Base-by-base conservation (phyloP, 495 filamentous ascomycete genomes). In the Hypoxylon trugodes region DNA sequence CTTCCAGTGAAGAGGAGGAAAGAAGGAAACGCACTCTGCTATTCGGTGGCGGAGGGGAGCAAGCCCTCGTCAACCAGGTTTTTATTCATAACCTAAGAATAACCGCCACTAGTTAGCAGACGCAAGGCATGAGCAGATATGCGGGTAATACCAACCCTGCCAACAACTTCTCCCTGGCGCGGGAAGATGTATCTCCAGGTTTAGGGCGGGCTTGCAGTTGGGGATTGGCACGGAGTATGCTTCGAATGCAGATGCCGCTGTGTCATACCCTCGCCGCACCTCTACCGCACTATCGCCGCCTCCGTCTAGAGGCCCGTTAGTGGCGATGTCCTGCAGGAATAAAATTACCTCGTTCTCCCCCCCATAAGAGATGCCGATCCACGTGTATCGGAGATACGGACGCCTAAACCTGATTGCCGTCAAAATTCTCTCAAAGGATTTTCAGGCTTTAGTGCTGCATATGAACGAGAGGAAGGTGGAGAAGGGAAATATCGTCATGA, bases 41-140 rank as follows among this genome's bases (percentile, higher is more conserved):
- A 42, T 47, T 57, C 53, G 50, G 41, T 28, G 38, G 52, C 46
- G 36, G 22, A 36, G 26, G 25, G 24, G 28, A 41, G 52, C 46
- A 22, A 24, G 21, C 22, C 35, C 15, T 61, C 26, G 46, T 42
- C 25, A 47, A 49, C 51, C 46, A 56, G 38, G 51, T 53, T 58
- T 61, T 22, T 33, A 47, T 58, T 53, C 35, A 37, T 47, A 38
- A 6, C 59, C 64, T 66, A 66, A 66, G 51, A 66, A 66, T 66
- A 66, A 58, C 64, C 45, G 49, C 63, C 56, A 58, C 36, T 61
- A 41, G 45, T 61, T 52, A 57, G 46, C 21, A 55, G 38, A 52
- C 49, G 57, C 64, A 61, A 56, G 41, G 58, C 57, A 61, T 66
- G 36, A 48, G 61, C 36, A 33, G 35, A 58, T 35, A 43, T 66